Base-by-base conservation (phyloP, 306 rosid species). In the Bauhinia variegata region DNA sequence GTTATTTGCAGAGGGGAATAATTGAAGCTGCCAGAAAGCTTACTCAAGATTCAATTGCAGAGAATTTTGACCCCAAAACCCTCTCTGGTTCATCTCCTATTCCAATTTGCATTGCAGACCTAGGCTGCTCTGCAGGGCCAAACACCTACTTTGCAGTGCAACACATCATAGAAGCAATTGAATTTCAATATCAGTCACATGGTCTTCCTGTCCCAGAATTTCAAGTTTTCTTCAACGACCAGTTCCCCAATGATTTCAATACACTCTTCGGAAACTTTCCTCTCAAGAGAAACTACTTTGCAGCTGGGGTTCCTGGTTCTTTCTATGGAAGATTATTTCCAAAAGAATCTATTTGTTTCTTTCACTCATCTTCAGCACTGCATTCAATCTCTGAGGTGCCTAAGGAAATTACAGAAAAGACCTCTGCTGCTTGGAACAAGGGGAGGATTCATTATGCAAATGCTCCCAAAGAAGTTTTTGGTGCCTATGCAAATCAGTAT, bases 361-460 rank as follows among this genome's bases (percentile, higher is more conserved):
- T 63, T 31, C 56, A 63, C 16, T 63, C 57, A 8, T 28, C 56
- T 14, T n/a, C 8, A 8, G 19, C 69, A 2, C 44, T 74, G 3
- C 33, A 41, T 7, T 74, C 66, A 66, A 58, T 79, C 0, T 63
- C 83, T 4, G 51, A 43, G 64, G 30, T 74, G 34, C 79, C 79
- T 5, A 39, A 17, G 8, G 79, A 68, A 44, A 44, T 79, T 15
- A 56, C n/a, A 4, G 73, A 79, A 9, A 16, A 12, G 49, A 34
- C 2, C 9, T 72, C 51, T 67, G 32, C 46, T 53, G 79, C 83
- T 38, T 78, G 78, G 75, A 78, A 78, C 48, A 78, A 73, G 9
- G 79, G 83, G 18, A 62, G 75, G 51, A 67, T 78, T 67, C 54
- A 36, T 38, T 67, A 54, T 18, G 1, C 67, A n/a, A 49, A 54